These are phyloP conservation scores for Cystofilobasidium macerans DNA, from an alignment of 768 basidiomycete genomes.

Conservation along the genomic window DNA sequence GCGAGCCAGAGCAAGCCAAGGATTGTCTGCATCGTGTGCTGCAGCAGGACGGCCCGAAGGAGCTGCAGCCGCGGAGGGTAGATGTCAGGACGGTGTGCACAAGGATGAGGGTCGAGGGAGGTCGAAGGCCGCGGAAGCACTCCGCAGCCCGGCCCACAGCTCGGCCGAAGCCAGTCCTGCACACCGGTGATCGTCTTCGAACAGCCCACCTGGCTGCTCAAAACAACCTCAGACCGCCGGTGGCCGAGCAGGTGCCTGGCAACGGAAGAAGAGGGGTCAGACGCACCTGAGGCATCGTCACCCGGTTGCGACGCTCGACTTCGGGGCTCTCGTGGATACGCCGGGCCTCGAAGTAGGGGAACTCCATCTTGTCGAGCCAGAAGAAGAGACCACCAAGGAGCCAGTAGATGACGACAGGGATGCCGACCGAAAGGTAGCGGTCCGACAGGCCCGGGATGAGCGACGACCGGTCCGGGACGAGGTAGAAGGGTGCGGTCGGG, in stretches of 20 bases:
- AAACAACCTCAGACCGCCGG: no score
- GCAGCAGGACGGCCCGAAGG: slow-evolving; percentile 65
- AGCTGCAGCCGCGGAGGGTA: no score
- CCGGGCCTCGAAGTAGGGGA: slow-evolving; percentile 62
- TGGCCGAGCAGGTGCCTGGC: no score
- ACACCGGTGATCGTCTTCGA: no score
- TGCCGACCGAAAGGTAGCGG: slow-evolving; percentile 55
- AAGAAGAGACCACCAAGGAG: slow-evolving; percentile 66
- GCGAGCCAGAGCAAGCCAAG: slow-evolving; percentile 61
- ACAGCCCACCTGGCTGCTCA: no score
- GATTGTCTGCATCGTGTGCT: slow-evolving; percentile 72
- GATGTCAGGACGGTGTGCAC: no score
- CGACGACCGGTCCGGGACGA: slow-evolving; percentile 30
- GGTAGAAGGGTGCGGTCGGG: not conserved
- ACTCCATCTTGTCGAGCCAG: slow-evolving; percentile 56
- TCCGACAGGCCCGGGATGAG: slow-evolving; percentile 55
- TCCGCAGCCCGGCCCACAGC: no score
- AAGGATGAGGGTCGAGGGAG: no score
- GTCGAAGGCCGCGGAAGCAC: no score
- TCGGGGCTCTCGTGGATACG: slow-evolving; percentile 81
- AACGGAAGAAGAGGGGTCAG: no score
- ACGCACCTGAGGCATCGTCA: slow-evolving; percentile 42
- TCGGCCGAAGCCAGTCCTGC: no score
- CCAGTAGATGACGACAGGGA: slow-evolving; percentile 81
- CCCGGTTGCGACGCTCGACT: slow-evolving; percentile 61